Conservation (phyloP, 2,329 filamentous ascomycete species). For the Pestalotiopsis sp. region DNA sequence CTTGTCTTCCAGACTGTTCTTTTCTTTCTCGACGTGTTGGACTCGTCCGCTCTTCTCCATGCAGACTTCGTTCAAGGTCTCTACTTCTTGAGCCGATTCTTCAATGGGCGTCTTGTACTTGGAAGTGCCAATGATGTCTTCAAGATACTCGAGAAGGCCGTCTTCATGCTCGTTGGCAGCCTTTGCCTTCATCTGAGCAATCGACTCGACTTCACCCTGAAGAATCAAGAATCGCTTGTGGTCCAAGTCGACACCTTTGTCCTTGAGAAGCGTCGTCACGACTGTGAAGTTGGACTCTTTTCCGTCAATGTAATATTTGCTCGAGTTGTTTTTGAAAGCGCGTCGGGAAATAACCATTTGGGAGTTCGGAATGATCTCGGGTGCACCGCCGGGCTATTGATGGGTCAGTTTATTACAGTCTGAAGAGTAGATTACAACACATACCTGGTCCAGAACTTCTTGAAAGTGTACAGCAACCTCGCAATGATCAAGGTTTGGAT, state of each 20-base stretch:
- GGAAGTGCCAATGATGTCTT: constrained; percentile 98
- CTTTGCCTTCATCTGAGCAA: constrained; percentile 99
- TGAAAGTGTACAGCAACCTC: constrained; percentile 97
- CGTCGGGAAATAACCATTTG: constrained; percentile 85
- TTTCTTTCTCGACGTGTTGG: constrained; percentile 97
- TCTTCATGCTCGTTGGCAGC: constrained; percentile 95
- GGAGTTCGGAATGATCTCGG: constrained; percentile 80
- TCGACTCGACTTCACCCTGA: constrained; percentile 97
- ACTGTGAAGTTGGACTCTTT: constrained; percentile 89
- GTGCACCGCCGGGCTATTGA: constrained; percentile 66
- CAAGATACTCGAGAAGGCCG: constrained; percentile 91
- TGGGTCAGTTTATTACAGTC: constrained; percentile 27
- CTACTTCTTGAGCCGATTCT: constrained; percentile 86
- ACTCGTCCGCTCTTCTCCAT: constrained; percentile 94
- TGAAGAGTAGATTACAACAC: constrained; percentile 21
- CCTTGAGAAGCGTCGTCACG: constrained; percentile 84
- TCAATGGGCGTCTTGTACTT: constrained; percentile 98
- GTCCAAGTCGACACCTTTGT: constrained; percentile 90
- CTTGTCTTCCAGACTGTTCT: constrained; percentile 88
- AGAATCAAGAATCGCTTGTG: constrained; percentile 98
- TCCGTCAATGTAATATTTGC: constrained; percentile 96
- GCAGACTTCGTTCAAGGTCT: constrained; percentile 91
- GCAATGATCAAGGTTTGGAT: constrained; percentile 84
- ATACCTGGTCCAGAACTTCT: constrained; percentile 83
- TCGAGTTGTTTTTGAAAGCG: constrained; percentile 97